A percentile compares a stretch with the other conserved stretches of the same genome.
phyloP scores from a whole-genome alignment of 768 basidiomycete species.

The Chlorophyllum brunneum region DNA sequence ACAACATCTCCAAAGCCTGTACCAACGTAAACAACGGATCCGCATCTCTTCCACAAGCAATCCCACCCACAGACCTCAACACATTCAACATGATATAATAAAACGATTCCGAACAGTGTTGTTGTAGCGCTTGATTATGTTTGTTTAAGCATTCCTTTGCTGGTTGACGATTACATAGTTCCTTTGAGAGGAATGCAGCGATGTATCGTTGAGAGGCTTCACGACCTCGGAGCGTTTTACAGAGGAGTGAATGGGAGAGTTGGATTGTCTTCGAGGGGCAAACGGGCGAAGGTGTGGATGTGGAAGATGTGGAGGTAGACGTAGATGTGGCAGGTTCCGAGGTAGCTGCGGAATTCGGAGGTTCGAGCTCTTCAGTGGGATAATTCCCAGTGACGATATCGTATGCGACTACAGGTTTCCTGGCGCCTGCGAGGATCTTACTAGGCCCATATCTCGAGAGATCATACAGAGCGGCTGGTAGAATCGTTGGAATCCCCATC shows the following conservation, averaged over 20 bases:
- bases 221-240: conserved; percentile 54
- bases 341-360: not conserved
- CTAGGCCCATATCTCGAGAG: conserved; percentile 70
- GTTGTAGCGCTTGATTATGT: conserved; percentile 26
- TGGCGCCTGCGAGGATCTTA: conserved; percentile 56
- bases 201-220: conserved; percentile 62
- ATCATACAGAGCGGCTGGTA: conserved; percentile 74
- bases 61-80: conserved; percentile 65
- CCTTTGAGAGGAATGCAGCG: conserved; percentile 52
- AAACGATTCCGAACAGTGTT: conserved; percentile 61
- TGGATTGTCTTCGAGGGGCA: conserved; percentile 5
- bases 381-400: conserved; percentile 15
- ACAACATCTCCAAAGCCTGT: conserved; percentile 70
- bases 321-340: conserved; percentile 14
- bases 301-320: conserved; percentile 2
- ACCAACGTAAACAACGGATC: conserved; percentile 68
- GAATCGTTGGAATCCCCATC: conserved; percentile 50
- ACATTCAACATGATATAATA: conserved; percentile 75
- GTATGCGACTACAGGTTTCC: conserved; percentile 27
- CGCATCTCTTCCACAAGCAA: conserved; percentile 68
- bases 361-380: not conserved
- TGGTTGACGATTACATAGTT: conserved; percentile 47
- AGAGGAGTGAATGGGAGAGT: conserved; percentile 35
- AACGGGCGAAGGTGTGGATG: conserved; percentile 13
- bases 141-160: conserved; percentile 46